Evolutionary conservation across 208 protist species (phyloP).

Genomic region (Crithidia fasciculata): DNA sequence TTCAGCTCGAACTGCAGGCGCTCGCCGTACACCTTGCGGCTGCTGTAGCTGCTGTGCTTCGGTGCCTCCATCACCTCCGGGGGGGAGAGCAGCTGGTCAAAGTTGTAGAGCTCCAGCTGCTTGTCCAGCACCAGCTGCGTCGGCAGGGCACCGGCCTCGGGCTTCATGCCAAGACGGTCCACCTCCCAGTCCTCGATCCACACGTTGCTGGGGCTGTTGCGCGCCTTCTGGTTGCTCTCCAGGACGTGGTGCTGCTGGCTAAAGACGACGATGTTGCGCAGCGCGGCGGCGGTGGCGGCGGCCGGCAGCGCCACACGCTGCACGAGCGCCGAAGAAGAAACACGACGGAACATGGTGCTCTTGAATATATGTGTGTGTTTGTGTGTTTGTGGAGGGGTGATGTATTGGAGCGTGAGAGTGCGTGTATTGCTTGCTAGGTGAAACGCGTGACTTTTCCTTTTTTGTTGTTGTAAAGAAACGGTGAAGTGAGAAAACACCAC

Average conservation of each 20-base stretch:
- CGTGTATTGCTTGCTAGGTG: too few relatives aligned
- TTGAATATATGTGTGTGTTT: slow-evolving; percentile 13
- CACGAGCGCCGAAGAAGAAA: slow-evolving; percentile 23
- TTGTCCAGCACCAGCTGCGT: slow-evolving; percentile 83
- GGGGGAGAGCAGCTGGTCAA: slow-evolving; percentile 81
- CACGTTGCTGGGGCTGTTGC: slow-evolving; percentile 85
- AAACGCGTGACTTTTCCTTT: background rate
- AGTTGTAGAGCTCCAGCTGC: slow-evolving; percentile 89
- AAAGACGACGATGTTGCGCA: slow-evolving; percentile 80
- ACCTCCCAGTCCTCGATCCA: slow-evolving; percentile 92
- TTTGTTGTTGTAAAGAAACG: background rate
- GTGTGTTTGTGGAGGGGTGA: background rate
- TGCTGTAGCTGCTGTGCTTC: slow-evolving; percentile 89
- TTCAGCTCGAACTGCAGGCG: slow-evolving; percentile 89
- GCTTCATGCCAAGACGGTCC: slow-evolving; percentile 65
- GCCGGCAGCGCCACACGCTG: slow-evolving; percentile 11
- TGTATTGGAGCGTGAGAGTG: background rate
- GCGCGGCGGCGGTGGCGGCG: slow-evolving; percentile 20
- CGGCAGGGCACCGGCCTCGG: slow-evolving; percentile 67
- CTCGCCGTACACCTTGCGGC: slow-evolving; percentile 80
- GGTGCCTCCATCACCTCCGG: slow-evolving; percentile 88
- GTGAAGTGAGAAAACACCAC: background rate
- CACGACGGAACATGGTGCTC: slow-evolving; percentile 61
- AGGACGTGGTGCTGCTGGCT: slow-evolving; percentile 89
- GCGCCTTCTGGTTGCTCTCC: slow-evolving; percentile 87